Evolutionary conservation across 257 asterid species (phyloP).

Genomic region (Solanum piurae): DNA sequence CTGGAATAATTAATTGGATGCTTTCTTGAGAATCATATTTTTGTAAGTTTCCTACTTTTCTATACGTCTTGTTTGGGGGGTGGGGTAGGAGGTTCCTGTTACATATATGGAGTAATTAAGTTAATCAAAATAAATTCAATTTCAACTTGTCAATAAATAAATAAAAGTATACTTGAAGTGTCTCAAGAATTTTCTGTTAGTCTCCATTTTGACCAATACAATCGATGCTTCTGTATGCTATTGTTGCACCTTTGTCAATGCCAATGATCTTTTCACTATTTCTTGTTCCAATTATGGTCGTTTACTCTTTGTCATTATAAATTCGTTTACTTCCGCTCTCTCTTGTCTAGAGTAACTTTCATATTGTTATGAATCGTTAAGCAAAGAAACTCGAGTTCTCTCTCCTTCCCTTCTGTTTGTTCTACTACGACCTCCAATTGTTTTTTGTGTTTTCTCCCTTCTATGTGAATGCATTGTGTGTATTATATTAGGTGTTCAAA

Average conservation of each 20-base stretch:
- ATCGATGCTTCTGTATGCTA: not conserved
- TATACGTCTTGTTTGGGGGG: not conserved
- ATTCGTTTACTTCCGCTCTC: not conserved
- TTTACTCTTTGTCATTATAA: not conserved
- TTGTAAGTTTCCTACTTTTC: not conserved
- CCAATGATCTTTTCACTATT: not conserved
- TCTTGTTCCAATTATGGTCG: not conserved
- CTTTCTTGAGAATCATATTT: not conserved
- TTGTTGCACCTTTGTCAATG: not conserved
- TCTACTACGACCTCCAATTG: not conserved
- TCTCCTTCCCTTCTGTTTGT: not conserved
- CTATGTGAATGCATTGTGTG: not conserved
- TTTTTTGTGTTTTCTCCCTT: not conserved
- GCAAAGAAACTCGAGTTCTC: not conserved
- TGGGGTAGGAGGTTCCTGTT: no score
- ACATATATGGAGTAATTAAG: not conserved
- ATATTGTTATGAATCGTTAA: not conserved
- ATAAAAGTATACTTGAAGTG: not conserved
- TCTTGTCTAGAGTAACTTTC: not conserved
- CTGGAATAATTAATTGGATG: not conserved
- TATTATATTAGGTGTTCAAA: not conserved
- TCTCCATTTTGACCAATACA: not conserved
- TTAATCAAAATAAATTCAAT: not conserved
- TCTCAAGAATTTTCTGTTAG: not conserved
- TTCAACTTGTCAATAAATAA: not conserved